Evolutionary conservation across 805 yeast genomes (phyloP), one percentile per base, ranked within the genome.

Genomic region (Zygosaccharomyces gambellarensis): DNA sequence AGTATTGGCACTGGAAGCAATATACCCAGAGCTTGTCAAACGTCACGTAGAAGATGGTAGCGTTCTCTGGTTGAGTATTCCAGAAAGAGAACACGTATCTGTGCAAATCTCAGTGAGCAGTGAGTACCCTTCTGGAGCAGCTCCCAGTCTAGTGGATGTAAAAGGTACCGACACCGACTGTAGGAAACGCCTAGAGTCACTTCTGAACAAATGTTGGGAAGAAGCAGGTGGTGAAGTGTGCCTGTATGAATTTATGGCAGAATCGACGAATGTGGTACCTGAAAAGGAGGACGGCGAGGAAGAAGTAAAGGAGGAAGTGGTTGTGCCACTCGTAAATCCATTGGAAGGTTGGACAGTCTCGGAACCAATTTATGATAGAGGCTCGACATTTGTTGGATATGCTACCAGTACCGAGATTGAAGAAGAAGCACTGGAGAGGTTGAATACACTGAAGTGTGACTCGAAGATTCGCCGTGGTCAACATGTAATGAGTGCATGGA

Each of bases 401-500:
- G 88, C 90, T 0, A 71, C 81, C 32, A 69, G 65, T 42, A 92
- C 83, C 0, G 62, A 73, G 14, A 75, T 85, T 0, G 83, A 82
- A n/a, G 81, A 79, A 2, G 89, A 90, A 50, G 95, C 90, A 1
- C 64, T 72, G 48, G 69, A 68, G 5, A 73, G 71, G 31, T 62
- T 92, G 4, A 75, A 73, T 0, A 61, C 69, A 10, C 67, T 94
- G 34, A 75, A 78, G 46, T 69, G 75, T 17, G 96, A 90, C 60
- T 76, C 80, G 32, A 85, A 81, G 64, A 74, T 94, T 12, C 65
- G 81, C 6, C 75, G 77, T 53, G 83, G 97, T 0, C 65, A 77
- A 0, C 98, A 92, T 67, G 83, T 84, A 52, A 94, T 94, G 83
- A 78, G 82, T 12, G 94, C 96, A 0, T 90, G 92, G 85, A 72